Conservation (phyloP, 345 rosid genomes). For the Salix dunnii region DNA sequence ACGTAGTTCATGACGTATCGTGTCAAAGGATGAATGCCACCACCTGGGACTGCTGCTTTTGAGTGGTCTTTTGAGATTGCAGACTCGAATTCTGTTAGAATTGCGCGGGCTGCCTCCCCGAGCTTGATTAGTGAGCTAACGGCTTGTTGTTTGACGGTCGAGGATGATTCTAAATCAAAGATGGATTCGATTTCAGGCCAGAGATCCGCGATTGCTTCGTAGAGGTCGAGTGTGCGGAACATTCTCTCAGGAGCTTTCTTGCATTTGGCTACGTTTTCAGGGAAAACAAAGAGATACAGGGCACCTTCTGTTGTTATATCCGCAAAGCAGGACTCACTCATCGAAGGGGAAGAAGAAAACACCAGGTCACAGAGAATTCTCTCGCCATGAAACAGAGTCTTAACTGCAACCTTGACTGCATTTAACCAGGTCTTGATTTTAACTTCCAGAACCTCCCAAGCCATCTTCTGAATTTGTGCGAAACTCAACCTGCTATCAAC, state of each 20-base stretch:
- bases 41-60: slow-evolving; percentile 49
- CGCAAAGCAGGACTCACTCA: slow-evolving; percentile 54
- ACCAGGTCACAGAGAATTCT: slow-evolving; percentile 65
- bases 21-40: slow-evolving; percentile 73
- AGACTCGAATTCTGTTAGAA: slow-evolving; percentile 56
- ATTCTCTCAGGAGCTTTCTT: slow-evolving; percentile 67
- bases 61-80: slow-evolving; percentile 57
- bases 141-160: slow-evolving; percentile 39
- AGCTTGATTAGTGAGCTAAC: slow-evolving; percentile 45
- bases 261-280: slow-evolving; percentile 56
- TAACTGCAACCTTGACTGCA: slow-evolving; percentile 55
- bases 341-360: slow-evolving; percentile 40
- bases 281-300: slow-evolving; percentile 53
- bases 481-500: slow-evolving; percentile 39
- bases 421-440: slow-evolving; percentile 64
- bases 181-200: slow-evolving; percentile 50
- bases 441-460: slow-evolving; percentile 49
- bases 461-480: slow-evolving; percentile 49
- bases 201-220: slow-evolving; percentile 44
- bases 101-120: slow-evolving; percentile 39
- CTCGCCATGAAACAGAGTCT: slow-evolving; percentile 58
- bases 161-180: slow-evolving; percentile 45
- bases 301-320: slow-evolving; percentile 57
- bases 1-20: slow-evolving; percentile 82
- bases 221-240: slow-evolving; percentile 64